Percentiles rank a stretch among this genome's conserved stretches.
These are phyloP conservation scores for Linaria vulgaris DNA, from an alignment of 257 asterid species.

Conservation along the genomic window DNA sequence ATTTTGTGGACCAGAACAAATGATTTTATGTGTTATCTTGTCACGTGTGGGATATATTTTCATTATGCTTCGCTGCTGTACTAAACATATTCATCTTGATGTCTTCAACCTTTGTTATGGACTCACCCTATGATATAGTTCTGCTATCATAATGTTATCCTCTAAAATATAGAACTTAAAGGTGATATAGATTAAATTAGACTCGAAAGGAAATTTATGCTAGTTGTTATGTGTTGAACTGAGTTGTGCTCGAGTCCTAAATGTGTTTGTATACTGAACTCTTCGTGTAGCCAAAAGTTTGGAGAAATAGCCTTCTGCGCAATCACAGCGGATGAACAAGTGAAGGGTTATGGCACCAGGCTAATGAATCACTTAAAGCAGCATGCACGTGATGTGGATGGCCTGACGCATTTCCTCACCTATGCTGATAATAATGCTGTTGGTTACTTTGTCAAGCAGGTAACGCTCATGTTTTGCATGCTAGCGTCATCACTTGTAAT, in stretches of 20 bases:
- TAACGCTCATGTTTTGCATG: constrained; percentile 19
- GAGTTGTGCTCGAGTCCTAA: neutral
- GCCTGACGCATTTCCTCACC: constrained; percentile 91
- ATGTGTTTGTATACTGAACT: constrained; percentile 22
- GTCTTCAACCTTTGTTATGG: constrained; percentile 2
- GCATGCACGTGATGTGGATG: constrained; percentile 97
- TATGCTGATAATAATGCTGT: constrained; percentile 99
- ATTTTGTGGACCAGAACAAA: constrained; percentile 18
- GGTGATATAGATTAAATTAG: constrained; percentile 7
- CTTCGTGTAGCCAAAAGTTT: constrained; percentile 73
- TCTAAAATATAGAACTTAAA: neutral
- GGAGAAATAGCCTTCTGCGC: constrained; percentile 99
- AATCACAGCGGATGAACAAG: constrained; percentile 95
- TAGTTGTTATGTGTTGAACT: constrained; percentile 14
- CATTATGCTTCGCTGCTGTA: neutral
- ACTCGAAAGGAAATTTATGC: neutral
- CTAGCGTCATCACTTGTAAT: neutral
- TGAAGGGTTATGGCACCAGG: constrained; percentile 97
- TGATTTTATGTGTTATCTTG: constrained; percentile 8
- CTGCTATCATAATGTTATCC: constrained; percentile 13
- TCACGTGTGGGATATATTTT: neutral
- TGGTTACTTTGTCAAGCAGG: constrained; percentile 99
- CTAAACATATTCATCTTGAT: constrained; percentile 19
- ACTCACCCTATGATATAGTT: constrained; percentile 8
- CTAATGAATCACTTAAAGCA: constrained; percentile 96